Percentiles rank a stretch among this genome's conserved stretches.
These are phyloP conservation scores for Physaria fendleri DNA, from an alignment of 345 rosid genomes.

Conservation along the genomic window DNA sequence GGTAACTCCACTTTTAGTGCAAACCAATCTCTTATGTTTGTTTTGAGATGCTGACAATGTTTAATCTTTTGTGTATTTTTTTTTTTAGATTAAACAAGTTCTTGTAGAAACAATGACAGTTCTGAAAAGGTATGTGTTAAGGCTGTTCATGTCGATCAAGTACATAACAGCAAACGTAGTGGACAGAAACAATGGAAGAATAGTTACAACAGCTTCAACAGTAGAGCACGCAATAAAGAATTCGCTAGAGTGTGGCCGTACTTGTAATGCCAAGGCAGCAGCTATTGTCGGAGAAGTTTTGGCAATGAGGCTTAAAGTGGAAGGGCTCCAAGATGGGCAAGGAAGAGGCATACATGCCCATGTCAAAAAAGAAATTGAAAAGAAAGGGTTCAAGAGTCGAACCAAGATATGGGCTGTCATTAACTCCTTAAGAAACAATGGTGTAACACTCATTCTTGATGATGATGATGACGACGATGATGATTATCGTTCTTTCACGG, in stretches of 20 bases:
- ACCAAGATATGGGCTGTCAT: constrained; percentile 53
- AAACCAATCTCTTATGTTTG: too few relatives aligned
- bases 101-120: constrained; percentile 41
- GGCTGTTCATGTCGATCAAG: constrained; percentile 67
- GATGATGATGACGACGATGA: constrained; percentile 30
- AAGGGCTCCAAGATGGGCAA: constrained; percentile 72
- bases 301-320: constrained; percentile 75
- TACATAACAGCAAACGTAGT: constrained; percentile 74
- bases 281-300: constrained; percentile 68
- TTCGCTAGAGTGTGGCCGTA: constrained; percentile 66
- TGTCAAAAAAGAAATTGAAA: constrained; percentile 68
- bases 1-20: too few relatives aligned
- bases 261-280: constrained; percentile 81
- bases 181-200: constrained; percentile 73
- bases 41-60: neutral
- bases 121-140: constrained; percentile 56
- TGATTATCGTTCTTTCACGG: constrained; percentile 14
- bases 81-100: constrained; percentile 10
- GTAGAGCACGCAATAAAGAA: constrained; percentile 74
- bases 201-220: constrained; percentile 64
- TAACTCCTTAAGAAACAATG: constrained; percentile 65
- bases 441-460: constrained; percentile 60
- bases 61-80: neutral
- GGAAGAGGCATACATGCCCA: constrained; percentile 70
- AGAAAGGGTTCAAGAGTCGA: constrained; percentile 66